These are phyloP conservation scores for Coelastrella sp. DNA, from an alignment of 139 green algal species.

Conservation along the genomic window DNA sequence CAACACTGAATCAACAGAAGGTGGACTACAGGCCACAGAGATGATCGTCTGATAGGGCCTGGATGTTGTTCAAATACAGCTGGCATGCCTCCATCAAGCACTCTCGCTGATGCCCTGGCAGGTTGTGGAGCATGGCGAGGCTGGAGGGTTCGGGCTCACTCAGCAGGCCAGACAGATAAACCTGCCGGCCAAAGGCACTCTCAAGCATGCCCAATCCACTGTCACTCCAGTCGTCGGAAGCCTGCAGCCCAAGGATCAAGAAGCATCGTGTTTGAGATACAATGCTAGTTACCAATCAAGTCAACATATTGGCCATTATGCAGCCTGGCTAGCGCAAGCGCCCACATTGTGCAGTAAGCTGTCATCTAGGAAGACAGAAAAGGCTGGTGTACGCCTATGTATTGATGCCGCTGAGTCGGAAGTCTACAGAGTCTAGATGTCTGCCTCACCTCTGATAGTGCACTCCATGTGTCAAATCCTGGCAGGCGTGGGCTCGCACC, in stretches of 20 bases:
- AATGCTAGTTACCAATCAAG: no score
- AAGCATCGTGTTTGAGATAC: no score
- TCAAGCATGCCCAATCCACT: not conserved
- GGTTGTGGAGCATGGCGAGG: slow-evolving; percentile 9
- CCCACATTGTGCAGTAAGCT: no score
- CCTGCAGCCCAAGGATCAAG: not conserved
- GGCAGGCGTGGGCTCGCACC: slow-evolving; percentile 10
- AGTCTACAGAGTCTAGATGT: no score
- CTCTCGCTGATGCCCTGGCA: slow-evolving; percentile 35
- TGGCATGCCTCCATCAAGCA: slow-evolving; percentile 33
- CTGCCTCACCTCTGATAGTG: slow-evolving; percentile 8
- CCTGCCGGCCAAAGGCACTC: not conserved
- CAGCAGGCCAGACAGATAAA: slow-evolving; percentile 28
- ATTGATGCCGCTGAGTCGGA: no score
- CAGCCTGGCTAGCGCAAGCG: no score
- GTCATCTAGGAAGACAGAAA: no score
- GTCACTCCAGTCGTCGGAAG: not conserved
- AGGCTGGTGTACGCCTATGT: no score
- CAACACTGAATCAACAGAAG: no score
- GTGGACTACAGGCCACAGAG: not conserved
- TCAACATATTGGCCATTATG: no score
- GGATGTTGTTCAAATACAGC: slow-evolving; percentile 16
- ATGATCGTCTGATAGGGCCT: not conserved
- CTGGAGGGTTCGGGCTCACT: slow-evolving; percentile 21
- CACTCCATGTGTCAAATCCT: slow-evolving; percentile 14